Percentiles rank a stretch among this genome's conserved stretches.
Evolutionary conservation across 352 stramenopile genomes (phyloP).

Genomic region (Phytophthora sansomeana): DNA sequence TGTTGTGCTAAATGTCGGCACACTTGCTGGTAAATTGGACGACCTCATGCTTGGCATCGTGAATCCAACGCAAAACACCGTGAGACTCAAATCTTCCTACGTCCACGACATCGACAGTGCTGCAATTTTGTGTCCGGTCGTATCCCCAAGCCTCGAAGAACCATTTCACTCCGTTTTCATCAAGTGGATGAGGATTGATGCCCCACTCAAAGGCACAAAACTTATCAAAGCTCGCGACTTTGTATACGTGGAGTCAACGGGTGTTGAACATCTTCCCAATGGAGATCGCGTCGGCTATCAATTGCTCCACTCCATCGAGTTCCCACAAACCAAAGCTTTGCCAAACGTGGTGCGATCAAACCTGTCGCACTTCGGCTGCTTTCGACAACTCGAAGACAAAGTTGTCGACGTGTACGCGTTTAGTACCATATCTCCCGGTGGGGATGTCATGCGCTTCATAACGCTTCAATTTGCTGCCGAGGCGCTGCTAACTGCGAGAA

Average conservation of each 20-base stretch:
- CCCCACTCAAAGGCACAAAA: constrained; percentile 18
- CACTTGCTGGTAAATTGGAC: constrained; percentile 32
- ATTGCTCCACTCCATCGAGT: constrained; percentile 45
- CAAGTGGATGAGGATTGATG: no score
- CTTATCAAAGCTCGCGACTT: constrained; percentile 37
- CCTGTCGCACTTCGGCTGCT: constrained; percentile 49
- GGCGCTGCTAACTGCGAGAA: constrained; percentile 33
- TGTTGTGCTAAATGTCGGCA: constrained; percentile 36
- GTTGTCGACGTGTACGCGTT: constrained; percentile 42
- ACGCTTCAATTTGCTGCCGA: constrained; percentile 30
- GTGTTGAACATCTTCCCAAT: constrained; percentile 20
- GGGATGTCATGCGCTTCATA: constrained; percentile 36
- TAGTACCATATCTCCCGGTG: constrained; percentile 29
- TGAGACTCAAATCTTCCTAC: constrained; percentile 43
- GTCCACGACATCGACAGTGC: constrained; percentile 37
- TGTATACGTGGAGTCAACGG: constrained; percentile 38
- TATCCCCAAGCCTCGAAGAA: no score
- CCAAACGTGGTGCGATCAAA: constrained; percentile 38
- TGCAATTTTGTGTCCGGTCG: no score
- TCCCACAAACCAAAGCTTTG: constrained; percentile 41
- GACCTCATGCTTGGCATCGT: constrained; percentile 47
- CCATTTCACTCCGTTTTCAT: no score
- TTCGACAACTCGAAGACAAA: constrained; percentile 43
- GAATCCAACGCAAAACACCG: constrained; percentile 37
- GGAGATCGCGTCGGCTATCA: constrained; percentile 44